phyloP scores from a whole-genome alignment of 768 basidiomycete species.

The Boletus reticuloceps region DNA sequence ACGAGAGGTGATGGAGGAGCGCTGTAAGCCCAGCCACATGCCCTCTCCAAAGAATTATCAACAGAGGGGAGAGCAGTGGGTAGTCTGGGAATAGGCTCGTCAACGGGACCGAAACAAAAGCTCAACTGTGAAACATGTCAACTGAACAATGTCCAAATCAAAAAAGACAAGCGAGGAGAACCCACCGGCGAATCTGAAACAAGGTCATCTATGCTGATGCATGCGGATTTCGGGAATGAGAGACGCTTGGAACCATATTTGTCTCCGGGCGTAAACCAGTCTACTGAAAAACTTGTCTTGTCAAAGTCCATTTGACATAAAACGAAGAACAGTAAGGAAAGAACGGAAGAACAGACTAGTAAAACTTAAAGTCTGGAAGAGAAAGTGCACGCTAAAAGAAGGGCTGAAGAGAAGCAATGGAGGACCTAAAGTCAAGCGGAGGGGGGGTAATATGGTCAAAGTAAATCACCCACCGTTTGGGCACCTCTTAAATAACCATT shows the following conservation, averaged over 20 bases:
- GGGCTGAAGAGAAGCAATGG: neutral
- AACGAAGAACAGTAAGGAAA: neutral
- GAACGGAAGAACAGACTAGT: slow-evolving; percentile 5
- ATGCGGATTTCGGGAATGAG: slow-evolving; percentile 34
- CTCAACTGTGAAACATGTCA: slow-evolving; percentile 14
- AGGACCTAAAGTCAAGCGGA: neutral
- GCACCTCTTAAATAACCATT: slow-evolving; percentile 15
- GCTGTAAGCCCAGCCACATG: slow-evolving; percentile 21
- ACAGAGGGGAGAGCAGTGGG: slow-evolving; percentile 17
- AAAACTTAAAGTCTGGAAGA: slow-evolving; percentile 2
- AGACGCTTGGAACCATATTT: slow-evolving; percentile 24
- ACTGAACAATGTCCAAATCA: neutral
- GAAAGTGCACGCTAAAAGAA: neutral
- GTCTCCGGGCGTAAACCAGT: slow-evolving; percentile 32
- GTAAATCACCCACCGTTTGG: neutral
- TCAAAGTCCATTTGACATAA: slow-evolving; percentile 31
- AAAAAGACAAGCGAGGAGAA: neutral
- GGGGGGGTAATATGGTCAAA: slow-evolving; percentile 5
- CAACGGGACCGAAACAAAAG: slow-evolving; percentile 21
- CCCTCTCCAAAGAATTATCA: slow-evolving; percentile 12
- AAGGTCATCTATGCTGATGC: slow-evolving; percentile 32
- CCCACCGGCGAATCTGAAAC: slow-evolving; percentile 29
- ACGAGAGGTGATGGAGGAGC: slow-evolving; percentile 12
- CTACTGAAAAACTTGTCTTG: slow-evolving; percentile 30
- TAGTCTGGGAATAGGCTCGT: slow-evolving; percentile 7